Percentiles rank a stretch among this genome's conserved stretches.
Evolutionary conservation across 1,139 yeast genomes (phyloP).

Genomic region (Geotrichum carabidarum): DNA sequence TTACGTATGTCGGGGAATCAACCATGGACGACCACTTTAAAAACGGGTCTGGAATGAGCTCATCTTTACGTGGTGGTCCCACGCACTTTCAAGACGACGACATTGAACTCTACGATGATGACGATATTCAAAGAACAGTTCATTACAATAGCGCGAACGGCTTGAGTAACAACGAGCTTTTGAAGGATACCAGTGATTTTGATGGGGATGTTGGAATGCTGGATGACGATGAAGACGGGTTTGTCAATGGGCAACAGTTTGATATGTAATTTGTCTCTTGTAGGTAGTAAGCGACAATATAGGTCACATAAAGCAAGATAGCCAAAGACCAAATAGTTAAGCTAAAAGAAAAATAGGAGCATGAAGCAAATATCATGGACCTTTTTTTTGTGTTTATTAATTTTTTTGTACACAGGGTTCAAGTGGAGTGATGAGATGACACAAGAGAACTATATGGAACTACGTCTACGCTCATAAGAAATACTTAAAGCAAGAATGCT

Average conservation of each 20-base stretch:
- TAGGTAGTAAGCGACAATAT: not conserved
- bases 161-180: constrained; percentile 54
- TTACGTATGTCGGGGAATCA: constrained; percentile 93
- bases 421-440: not conserved
- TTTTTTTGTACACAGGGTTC: too few relatives aligned
- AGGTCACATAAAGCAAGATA: not conserved
- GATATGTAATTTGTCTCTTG: constrained; percentile 49
- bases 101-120: constrained; percentile 38
- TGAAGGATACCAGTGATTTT: constrained; percentile 64
- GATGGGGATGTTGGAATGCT: constrained; percentile 49
- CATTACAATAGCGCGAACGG: constrained; percentile 29
- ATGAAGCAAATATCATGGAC: not conserved
- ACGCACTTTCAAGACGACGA: constrained; percentile 32
- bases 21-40: constrained; percentile 79
- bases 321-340: too few relatives aligned
- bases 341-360: not conserved
- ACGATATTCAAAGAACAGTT: constrained; percentile 35
- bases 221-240: constrained; percentile 63
- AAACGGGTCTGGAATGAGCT: constrained; percentile 22
- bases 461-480: too few relatives aligned
- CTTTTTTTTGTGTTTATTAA: not conserved
- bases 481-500: too few relatives aligned
- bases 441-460: too few relatives aligned
- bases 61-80: constrained; percentile 25
- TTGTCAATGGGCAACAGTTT: constrained; percentile 77